These are phyloP conservation scores for Colletotrichum liaoningense DNA, from an alignment of 2,329 filamentous ascomycete species.

Conservation along the genomic window DNA sequence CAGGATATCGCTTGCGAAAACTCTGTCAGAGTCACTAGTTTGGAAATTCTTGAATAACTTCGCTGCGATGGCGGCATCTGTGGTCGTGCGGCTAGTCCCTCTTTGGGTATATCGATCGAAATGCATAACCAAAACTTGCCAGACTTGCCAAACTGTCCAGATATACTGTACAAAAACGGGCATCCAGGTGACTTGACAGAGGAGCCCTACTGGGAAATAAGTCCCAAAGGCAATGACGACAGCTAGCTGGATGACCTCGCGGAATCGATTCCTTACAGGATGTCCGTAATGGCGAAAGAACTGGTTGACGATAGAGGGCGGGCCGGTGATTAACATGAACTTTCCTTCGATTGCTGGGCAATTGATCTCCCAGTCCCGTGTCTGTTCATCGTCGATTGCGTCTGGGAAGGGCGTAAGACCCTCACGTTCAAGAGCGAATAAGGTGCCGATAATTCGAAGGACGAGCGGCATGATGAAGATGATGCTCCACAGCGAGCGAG, in stretches of 20 bases:
- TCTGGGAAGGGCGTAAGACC: not conserved
- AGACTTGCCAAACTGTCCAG: conserved; percentile 40
- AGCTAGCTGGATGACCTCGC: not conserved
- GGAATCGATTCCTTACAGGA: not conserved
- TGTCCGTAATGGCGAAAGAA: conserved; percentile 38
- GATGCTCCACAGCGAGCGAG: conserved; percentile 22
- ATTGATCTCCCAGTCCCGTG: conserved; percentile 36
- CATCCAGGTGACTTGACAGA: conserved; percentile 36
- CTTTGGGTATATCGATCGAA: conserved; percentile 30
- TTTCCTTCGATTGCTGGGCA: conserved; percentile 35
- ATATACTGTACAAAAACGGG: conserved; percentile 34
- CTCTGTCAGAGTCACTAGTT: not conserved
- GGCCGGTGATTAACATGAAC: conserved; percentile 35
- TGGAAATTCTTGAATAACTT: not conserved
- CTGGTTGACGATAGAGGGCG: conserved; percentile 26
- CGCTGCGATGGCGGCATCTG: not conserved
- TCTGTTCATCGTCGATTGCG: not conserved
- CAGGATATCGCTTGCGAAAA: not conserved
- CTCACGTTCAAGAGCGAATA: conserved; percentile 18
- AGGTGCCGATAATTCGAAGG: conserved; percentile 28
- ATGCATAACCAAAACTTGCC: conserved; percentile 38
- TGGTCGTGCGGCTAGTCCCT: not conserved
- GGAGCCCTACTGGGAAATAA: not conserved
- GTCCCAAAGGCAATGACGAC: not conserved
- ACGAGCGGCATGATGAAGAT: conserved; percentile 29